Evolutionary conservation across 306 rosid species (phyloP), one percentile per base, ranked within the genome.

Genomic region (Vigna nakashimae): DNA sequence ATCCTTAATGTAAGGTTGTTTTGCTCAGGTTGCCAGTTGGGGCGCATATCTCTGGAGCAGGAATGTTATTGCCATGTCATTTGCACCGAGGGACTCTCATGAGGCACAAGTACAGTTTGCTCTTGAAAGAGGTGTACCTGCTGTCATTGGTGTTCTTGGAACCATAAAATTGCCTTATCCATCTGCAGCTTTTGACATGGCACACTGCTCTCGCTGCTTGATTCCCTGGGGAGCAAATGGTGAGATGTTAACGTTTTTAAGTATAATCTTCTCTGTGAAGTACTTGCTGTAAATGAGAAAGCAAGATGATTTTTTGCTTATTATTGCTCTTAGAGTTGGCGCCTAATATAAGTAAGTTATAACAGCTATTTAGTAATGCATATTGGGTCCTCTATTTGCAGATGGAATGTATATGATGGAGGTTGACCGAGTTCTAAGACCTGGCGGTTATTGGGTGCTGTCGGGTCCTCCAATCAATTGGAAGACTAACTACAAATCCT

Each of bases 21-120:
- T 79, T 36, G 12, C 76, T 74, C 75, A 96, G 97, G 99, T 92
- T 82, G 98, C 99, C 45, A 96, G 99, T 88, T 91, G 90, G 98
- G 99, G 98, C 78, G 99, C 98, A 6, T 96, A 91, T 84, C 93
- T 96, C 79, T 86, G 93, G 93, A 92, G 94, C 79, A 87, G 94
- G 87, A 81, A 89, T 80, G 98, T 96, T 51, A 69, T 96, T 32
- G 92, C 98, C 71, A 92, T 95, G 99, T 95, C 99, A 20, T 92
- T 96, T 86, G 97, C 99, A 13, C 97, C 98, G 48, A 87, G 99
- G 80, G 99, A 96, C 78, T 90, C 96, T 65, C 98, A 96, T 11
- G 97, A 96, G 86, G 99, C 98, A 69, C 99, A 92, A 81, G 98
- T 96, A 53, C 99, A 96, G 49, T 92, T 96, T 85, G 99, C 99